These are phyloP conservation scores for Talaromyces amestolkiae DNA, from an alignment of 2,329 filamentous ascomycete genomes.

Conservation along the genomic window DNA sequence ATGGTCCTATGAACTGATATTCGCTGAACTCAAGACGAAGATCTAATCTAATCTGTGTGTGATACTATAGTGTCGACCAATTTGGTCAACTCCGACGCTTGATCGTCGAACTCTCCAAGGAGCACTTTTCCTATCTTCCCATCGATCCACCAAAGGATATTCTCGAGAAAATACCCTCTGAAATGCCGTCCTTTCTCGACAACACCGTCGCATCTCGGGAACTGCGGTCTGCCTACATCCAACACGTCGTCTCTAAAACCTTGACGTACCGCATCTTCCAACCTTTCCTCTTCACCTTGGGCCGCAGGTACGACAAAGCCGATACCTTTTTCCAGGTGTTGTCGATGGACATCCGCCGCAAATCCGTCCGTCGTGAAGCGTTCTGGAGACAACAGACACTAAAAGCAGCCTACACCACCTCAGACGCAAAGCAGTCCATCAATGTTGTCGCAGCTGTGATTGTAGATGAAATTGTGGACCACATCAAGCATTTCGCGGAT, in stretches of 20 bases:
- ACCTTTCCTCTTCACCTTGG: conserved; percentile 57
- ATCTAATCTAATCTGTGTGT: conserved; percentile 12
- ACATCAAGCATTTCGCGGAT: conserved; percentile 54
- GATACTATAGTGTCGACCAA: conserved; percentile 47
- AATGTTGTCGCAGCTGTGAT: conserved; percentile 56
- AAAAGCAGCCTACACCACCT: conserved; percentile 56
- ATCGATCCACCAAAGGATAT: conserved; percentile 52
- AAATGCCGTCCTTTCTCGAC: conserved; percentile 55
- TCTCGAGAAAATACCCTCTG: conserved; percentile 51
- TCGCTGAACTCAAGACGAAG: background rate
- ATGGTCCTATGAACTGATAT: background rate
- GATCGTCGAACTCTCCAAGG: conserved; percentile 52
- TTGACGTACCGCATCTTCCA: conserved; percentile 57
- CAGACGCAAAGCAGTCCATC: conserved; percentile 56
- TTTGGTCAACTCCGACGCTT: conserved; percentile 53
- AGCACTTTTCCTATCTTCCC: conserved; percentile 53
- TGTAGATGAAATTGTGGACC: conserved; percentile 56
- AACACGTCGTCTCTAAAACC: conserved; percentile 57
- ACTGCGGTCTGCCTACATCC: conserved; percentile 54
- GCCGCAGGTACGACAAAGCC: conserved; percentile 55
- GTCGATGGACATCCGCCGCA: conserved; percentile 56
- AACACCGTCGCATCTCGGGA: conserved; percentile 53
- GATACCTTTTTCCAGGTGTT: conserved; percentile 56
- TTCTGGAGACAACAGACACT: conserved; percentile 60
- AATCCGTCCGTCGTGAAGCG: conserved; percentile 56